Conservation (phyloP, 768 basidiomycete species). For the Dictyophora rubrovolvata region DNA sequence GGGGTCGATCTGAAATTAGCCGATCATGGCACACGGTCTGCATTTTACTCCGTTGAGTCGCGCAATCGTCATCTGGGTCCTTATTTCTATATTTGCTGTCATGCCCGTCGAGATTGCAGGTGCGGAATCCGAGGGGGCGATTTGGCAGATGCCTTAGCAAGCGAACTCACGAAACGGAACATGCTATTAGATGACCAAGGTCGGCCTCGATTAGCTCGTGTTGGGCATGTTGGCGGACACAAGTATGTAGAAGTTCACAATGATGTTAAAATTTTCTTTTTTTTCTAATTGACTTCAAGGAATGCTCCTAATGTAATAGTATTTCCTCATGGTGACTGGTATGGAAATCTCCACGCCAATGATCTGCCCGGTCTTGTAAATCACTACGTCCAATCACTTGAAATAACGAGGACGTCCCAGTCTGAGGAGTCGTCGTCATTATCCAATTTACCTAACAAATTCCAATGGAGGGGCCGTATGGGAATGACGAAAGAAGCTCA, state of each 20-base stretch:
- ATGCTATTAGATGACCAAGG: constrained; percentile 14
- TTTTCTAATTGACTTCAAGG: constrained; percentile 23
- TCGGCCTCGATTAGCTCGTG: constrained; percentile 42
- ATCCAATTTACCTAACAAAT: neutral
- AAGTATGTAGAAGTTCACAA: constrained; percentile 37
- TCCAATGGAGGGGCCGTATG: constrained; percentile 66
- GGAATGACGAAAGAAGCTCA: constrained; percentile 54
- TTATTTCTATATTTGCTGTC: constrained; percentile 66
- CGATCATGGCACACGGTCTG: constrained; percentile 37
- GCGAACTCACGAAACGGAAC: constrained; percentile 37
- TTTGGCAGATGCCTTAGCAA: constrained; percentile 42
- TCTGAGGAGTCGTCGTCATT: constrained; percentile 17
- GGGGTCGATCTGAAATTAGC: constrained; percentile 27
- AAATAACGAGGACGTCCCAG: constrained; percentile 15
- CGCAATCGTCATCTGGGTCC: constrained; percentile 18
- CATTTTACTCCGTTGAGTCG: constrained; percentile 29
- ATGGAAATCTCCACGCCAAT: constrained; percentile 43
- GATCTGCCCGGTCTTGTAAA: constrained; percentile 49
- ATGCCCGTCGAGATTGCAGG: constrained; percentile 68
- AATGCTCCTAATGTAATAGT: constrained; percentile 61
- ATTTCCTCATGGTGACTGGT: constrained; percentile 70
- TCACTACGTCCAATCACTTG: constrained; percentile 13
- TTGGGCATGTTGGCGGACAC: constrained; percentile 78
- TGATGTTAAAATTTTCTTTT: neutral
- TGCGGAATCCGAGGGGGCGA: constrained; percentile 58